Percentiles rank a stretch among this genome's conserved stretches.
These are phyloP conservation scores for Zasmidium citrigriseum DNA, from an alignment of 2,329 filamentous ascomycete genomes.

Conservation along the genomic window DNA sequence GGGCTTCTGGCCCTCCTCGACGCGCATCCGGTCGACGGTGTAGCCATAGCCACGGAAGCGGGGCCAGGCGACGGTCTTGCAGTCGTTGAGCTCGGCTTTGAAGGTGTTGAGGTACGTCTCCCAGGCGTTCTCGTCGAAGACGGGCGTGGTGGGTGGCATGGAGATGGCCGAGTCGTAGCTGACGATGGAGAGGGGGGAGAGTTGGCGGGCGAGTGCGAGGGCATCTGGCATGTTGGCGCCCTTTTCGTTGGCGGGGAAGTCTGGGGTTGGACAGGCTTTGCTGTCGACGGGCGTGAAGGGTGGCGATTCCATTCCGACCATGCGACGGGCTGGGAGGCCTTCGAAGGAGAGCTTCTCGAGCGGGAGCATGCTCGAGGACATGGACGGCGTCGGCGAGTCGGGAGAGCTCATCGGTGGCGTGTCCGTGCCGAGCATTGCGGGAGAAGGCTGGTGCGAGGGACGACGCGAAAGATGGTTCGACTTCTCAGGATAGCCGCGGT, in stretches of 20 bases:
- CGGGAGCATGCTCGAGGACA: constrained; percentile 10
- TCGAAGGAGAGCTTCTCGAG: constrained; percentile 20
- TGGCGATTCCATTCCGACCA: constrained; percentile 32
- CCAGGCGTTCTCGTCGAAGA: constrained; percentile 34
- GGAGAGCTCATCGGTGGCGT: constrained; percentile 21
- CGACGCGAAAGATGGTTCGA: constrained; percentile 20
- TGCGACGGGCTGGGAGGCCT: constrained; percentile 10
- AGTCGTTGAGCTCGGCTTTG: constrained; percentile 35
- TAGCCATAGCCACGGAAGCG: constrained; percentile 43
- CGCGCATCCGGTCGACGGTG: constrained; percentile 28
- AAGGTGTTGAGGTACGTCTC: constrained; percentile 31
- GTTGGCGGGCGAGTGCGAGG: constrained; percentile 19
- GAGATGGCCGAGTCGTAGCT: constrained; percentile 14
- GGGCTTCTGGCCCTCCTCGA: constrained; percentile 22
- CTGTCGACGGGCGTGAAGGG: constrained; percentile 35
- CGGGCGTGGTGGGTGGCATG: constrained; percentile 9
- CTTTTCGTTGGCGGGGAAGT: constrained; percentile 9
- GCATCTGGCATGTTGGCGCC: constrained; percentile 16
- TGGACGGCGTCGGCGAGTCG: constrained; percentile 11
- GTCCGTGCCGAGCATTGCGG: constrained; percentile 7
- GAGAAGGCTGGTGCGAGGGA: constrained; percentile 13
- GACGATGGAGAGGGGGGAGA: constrained; percentile 18
- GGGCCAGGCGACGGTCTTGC: constrained; percentile 41
- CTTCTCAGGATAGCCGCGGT: constrained; percentile 34
- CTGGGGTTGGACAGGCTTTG: constrained; percentile 23